phyloP scores from a whole-genome alignment of 2,329 filamentous ascomycete species.

The Diaporthe caulivora region DNA sequence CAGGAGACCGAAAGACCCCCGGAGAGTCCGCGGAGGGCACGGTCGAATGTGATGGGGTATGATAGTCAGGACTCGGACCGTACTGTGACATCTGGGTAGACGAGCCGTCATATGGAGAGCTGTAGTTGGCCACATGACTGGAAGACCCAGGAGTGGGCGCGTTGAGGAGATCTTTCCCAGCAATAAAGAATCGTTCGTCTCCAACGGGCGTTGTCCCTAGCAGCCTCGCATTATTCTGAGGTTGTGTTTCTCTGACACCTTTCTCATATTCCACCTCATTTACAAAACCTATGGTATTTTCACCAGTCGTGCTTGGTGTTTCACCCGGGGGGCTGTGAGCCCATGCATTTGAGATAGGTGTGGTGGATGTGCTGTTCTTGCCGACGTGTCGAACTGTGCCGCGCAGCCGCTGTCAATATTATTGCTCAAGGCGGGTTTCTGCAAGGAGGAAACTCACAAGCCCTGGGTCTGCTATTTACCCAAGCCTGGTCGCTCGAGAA shows the following conservation, averaged over 20 bases:
- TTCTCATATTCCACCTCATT: neutral
- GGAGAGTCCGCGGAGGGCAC: neutral
- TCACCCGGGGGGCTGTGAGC: neutral
- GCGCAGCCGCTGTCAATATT: neutral
- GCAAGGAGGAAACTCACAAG: neutral
- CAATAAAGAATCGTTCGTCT: constrained; percentile 8
- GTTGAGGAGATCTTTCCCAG: constrained; percentile 17
- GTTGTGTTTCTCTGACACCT: neutral
- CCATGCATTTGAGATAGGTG: neutral
- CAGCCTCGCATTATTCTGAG: neutral
- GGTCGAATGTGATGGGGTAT: constrained; percentile 2
- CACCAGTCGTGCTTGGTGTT: neutral
- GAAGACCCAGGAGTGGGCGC: neutral
- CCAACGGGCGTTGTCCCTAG: neutral
- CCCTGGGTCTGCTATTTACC: constrained; percentile 11
- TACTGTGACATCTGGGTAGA: constrained; percentile 12
- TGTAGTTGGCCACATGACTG: constrained; percentile 1
- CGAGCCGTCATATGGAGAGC: constrained; percentile 11
- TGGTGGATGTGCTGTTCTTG: neutral
- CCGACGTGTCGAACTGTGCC: constrained; percentile 7
- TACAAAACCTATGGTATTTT: neutral
- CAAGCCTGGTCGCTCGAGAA: constrained; percentile 8
- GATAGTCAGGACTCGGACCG: neutral
- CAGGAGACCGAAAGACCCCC: constrained; percentile 1
- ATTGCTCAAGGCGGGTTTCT: neutral